phyloP scores from a whole-genome alignment of 192 early-diverging fungal species.

The Dimargaris cristalligena region DNA sequence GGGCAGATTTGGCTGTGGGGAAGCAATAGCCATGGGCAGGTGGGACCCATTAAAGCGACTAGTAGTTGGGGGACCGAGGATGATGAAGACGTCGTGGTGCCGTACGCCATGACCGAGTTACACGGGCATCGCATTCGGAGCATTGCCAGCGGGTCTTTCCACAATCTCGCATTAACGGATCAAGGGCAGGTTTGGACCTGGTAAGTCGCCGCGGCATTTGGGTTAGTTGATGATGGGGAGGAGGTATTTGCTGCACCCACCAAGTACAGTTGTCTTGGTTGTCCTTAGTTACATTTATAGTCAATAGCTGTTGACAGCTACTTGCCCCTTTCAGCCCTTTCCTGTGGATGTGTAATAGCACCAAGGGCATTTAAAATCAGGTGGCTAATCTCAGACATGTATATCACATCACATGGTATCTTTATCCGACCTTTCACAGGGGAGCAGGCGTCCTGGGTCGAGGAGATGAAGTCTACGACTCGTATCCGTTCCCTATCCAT shows the following conservation, averaged over 20 bases:
- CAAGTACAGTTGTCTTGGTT: too few relatives aligned
- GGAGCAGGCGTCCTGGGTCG: conserved; percentile 8
- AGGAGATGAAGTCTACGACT: conserved; percentile 10
- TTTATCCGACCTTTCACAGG: neutral
- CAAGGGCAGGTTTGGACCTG: conserved; percentile 6
- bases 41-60: conserved; percentile 11
- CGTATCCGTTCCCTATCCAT: conserved; percentile 2
- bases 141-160: conserved; percentile 6
- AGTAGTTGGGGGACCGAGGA: conserved; percentile 9
- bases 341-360: too few relatives aligned
- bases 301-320: too few relatives aligned
- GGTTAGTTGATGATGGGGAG: too few relatives aligned
- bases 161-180: conserved; percentile 2
- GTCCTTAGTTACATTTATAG: too few relatives aligned
- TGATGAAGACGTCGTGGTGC: conserved; percentile 8
- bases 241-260: too few relatives aligned
- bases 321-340: too few relatives aligned
- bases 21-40: conserved; percentile 6
- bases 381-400: too few relatives aligned
- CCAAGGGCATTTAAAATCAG: too few relatives aligned
- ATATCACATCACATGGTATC: too few relatives aligned
- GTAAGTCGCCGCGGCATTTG: too few relatives aligned
- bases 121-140: neutral
- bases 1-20: conserved; percentile 5
- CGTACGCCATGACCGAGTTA: conserved; percentile 3